Base-by-base conservation (phyloP, 2,329 filamentous ascomycete genomes). In the Pseudogymnoascus sp. region DNA sequence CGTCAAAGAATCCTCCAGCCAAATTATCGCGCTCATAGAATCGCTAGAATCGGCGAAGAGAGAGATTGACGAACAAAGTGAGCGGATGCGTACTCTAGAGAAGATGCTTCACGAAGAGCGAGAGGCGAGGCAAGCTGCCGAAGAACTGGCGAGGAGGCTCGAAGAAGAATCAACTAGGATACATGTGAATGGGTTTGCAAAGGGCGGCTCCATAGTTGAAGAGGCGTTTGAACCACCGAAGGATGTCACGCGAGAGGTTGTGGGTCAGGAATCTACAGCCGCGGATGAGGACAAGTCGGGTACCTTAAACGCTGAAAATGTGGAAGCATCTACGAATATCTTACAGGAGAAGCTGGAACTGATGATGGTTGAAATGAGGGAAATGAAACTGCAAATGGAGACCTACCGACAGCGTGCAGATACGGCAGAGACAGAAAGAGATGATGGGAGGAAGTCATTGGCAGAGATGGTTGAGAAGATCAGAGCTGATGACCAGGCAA, bases 381-480 rank as follows among this genome's bases (percentile, higher is more conserved):
- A 88, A 64, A 85, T 96, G 79, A 90, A 87, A 75, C 81, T 86
- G 66, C 88, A 96, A 73, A 86, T 96, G 73, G 88, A 95, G 62
- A 77, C 81, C 5, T 96, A 90, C 78, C 88, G 88, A 70, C 79
- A 84, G 63, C 86, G 91, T 31, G 92, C 92, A 7, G 89, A 96
- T 74, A 82, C 79, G 64, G 93, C 92, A 3, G 93, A 97, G 73
- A 78, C 83, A 7, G 92, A 96, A 70, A 84, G 88, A 54, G 85
- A 88, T 63, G 80, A 84, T 45, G 85, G 87, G 62, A 86, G 88
- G 63, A 87, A 89, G 74, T 88, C 88, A 1, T 77, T 99, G 51
- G 87, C 89, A 1, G 90, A 96, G 72, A 95, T 97, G 91, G 87
- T 97, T 11, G 81, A 90, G 69, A 87, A 88, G 68, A 88, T 97